These are phyloP conservation scores for Fomitopsis betulina DNA, from an alignment of 1,284 basidiomycete species.

Conservation along the genomic window DNA sequence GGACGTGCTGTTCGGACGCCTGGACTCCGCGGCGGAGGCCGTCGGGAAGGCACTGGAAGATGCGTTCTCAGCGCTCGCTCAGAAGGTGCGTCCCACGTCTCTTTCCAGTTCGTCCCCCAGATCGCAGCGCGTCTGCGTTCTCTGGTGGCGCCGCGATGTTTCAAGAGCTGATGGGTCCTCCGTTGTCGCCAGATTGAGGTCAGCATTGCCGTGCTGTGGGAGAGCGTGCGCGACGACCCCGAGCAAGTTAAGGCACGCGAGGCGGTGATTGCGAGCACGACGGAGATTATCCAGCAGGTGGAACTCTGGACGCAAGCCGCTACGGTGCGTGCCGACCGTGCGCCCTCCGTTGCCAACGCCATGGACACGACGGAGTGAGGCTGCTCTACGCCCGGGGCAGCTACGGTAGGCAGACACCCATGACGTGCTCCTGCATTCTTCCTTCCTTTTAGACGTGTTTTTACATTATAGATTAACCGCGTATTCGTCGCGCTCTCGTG, in stretches of 20 bases:
- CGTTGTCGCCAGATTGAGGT: constrained; percentile 45
- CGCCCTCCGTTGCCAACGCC: not conserved
- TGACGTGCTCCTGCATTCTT: not conserved
- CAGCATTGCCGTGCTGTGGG: constrained; percentile 56
- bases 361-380: not conserved
- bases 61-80: constrained; percentile 43
- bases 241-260: constrained; percentile 36
- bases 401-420: not conserved
- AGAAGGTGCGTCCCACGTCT: constrained; percentile 38
- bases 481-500: not conserved
- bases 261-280: constrained; percentile 34
- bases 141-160: not conserved
- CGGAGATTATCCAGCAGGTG: constrained; percentile 38
- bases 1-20: constrained; percentile 42
- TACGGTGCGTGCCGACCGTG: not conserved
- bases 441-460: not conserved
- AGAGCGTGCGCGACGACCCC: constrained; percentile 43
- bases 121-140: not conserved
- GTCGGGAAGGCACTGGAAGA: constrained; percentile 45
- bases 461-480: not conserved
- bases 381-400: not conserved
- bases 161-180: not conserved
- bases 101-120: not conserved
- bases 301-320: constrained; percentile 40
- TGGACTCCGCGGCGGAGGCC: constrained; percentile 42